These are phyloP conservation scores for Leptographium wingfieldii DNA, from an alignment of 2,329 filamentous ascomycete genomes.

Conservation along the genomic window DNA sequence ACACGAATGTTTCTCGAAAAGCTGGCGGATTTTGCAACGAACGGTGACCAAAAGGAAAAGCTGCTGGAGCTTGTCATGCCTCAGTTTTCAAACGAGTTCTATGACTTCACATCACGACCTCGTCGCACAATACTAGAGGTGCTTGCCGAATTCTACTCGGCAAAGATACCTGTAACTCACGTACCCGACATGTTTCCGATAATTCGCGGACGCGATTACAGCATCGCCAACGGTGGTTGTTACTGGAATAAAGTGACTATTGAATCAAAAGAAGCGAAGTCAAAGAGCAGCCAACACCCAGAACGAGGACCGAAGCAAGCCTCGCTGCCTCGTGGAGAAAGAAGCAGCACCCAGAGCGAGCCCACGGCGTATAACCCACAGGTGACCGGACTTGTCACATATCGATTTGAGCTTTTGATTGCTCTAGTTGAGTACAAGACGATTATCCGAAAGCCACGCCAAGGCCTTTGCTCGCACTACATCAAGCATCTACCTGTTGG, in stretches of 20 bases:
- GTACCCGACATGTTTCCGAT: conserved; percentile 63
- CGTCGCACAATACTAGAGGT: conserved; percentile 86
- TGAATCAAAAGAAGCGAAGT: background rate
- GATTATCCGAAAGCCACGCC: conserved; percentile 67
- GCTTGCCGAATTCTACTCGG: conserved; percentile 75
- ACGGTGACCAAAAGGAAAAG: conserved; percentile 64
- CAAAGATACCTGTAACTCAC: conserved; percentile 67
- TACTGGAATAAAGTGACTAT: conserved; percentile 2
- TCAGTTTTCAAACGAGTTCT: conserved; percentile 77
- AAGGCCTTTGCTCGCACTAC: conserved; percentile 86
- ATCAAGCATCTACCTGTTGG: conserved; percentile 50
- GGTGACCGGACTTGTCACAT: conserved; percentile 5
- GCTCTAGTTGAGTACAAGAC: conserved; percentile 89
- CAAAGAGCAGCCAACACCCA: background rate
- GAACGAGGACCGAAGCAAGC: too few relatives aligned
- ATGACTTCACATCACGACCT: conserved; percentile 87
- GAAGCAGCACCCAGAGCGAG: background rate
- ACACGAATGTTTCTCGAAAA: conserved; percentile 73
- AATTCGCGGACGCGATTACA: conserved; percentile 85
- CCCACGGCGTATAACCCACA: background rate
- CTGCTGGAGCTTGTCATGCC: conserved; percentile 73
- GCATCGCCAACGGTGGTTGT: conserved; percentile 62
- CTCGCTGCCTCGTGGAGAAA: background rate
- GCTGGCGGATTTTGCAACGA: conserved; percentile 61
- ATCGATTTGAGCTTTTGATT: conserved; percentile 54